These are phyloP conservation scores for Xerocomus amazonicus DNA, from an alignment of 1,284 basidiomycete genomes.

Conservation along the genomic window DNA sequence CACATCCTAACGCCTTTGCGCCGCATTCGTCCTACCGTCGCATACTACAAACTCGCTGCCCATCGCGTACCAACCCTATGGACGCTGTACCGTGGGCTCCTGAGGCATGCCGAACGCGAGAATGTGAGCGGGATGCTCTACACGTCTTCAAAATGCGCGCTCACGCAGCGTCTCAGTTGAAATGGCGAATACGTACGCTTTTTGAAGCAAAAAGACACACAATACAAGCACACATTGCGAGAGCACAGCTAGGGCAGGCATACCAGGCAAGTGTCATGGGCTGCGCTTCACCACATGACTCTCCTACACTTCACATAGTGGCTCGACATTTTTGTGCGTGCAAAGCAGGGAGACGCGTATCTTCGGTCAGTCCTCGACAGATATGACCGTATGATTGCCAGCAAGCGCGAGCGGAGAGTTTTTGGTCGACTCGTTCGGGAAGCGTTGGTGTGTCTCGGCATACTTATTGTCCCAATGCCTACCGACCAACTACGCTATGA, in stretches of 20 bases:
- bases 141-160: background rate
- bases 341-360: slow-evolving; percentile 49
- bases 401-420: slow-evolving; percentile 47
- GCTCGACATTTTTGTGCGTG: slow-evolving; percentile 54
- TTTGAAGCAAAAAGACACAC: slow-evolving; percentile 52
- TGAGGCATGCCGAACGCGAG: slow-evolving; percentile 51
- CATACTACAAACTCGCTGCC: slow-evolving; percentile 67
- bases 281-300: background rate
- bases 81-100: slow-evolving; percentile 68
- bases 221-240: slow-evolving; percentile 48
- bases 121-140: slow-evolving; percentile 42
- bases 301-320: slow-evolving; percentile 42
- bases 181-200: slow-evolving; percentile 49
- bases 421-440: slow-evolving; percentile 45
- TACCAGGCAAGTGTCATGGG: slow-evolving; percentile 42
- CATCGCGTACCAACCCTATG: slow-evolving; percentile 77
- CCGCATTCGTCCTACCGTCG: slow-evolving; percentile 55
- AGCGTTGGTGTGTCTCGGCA: slow-evolving; percentile 45
- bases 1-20: slow-evolving; percentile 52
- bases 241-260: slow-evolving; percentile 44
- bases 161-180: slow-evolving; percentile 41
- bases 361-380: slow-evolving; percentile 46
- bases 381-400: slow-evolving; percentile 52
- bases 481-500: slow-evolving; percentile 1
- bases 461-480: background rate